Conservation (phyloP, 768 basidiomycete species). For the Kwoniella mangroviensis region DNA sequence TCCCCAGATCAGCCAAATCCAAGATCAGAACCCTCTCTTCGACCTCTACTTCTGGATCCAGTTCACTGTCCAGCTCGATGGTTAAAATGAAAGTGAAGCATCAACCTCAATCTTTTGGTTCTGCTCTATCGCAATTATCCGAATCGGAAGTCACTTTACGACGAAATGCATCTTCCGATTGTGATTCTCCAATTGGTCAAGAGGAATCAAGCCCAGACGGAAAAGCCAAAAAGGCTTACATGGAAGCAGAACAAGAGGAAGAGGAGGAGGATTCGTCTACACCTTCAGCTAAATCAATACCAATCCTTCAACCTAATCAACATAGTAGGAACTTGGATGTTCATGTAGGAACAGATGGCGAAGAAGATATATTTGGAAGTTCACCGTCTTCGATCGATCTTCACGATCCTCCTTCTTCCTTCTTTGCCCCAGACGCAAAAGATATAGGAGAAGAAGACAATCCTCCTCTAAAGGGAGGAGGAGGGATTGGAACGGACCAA, state of each 20-base stretch:
- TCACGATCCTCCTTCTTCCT: background rate
- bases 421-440: background rate
- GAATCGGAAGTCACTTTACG: background rate
- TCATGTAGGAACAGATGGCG: background rate
- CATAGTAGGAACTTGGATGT: background rate
- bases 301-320: background rate
- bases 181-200: background rate
- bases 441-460: slow-evolving; percentile 15
- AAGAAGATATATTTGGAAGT: slow-evolving; percentile 7
- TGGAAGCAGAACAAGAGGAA: slow-evolving; percentile 5
- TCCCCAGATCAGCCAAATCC: slow-evolving; percentile 63
- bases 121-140: slow-evolving; percentile 8
- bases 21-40: slow-evolving; percentile 53
- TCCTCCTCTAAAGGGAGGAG: background rate
- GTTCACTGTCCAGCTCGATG: slow-evolving; percentile 1
- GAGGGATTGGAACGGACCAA: slow-evolving; percentile 61
- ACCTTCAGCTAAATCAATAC: background rate
- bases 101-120: slow-evolving; percentile 7
- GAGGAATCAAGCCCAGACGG: background rate
- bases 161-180: background rate
- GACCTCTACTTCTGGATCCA: background rate
- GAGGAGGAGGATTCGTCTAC: slow-evolving; percentile 12
- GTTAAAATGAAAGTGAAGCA: background rate
- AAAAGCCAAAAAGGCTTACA: background rate
- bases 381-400: slow-evolving; percentile 4